Percentiles rank a stretch among this genome's conserved stretches.
Evolutionary conservation across 2,329 filamentous ascomycete species (phyloP).

Genomic region (Sarocladium brachiariae): DNA sequence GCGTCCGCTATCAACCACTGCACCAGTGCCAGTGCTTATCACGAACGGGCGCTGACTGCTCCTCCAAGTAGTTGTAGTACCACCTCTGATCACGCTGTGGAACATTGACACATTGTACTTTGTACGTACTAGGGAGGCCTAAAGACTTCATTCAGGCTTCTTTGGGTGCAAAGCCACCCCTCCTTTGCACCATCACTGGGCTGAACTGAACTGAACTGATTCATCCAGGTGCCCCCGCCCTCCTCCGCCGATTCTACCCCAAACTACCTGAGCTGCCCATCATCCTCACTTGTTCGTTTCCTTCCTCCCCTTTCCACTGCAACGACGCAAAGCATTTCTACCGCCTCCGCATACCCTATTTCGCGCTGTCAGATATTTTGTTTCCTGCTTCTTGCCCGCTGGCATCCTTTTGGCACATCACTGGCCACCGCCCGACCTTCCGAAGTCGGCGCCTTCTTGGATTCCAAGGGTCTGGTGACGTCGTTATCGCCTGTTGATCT

Average conservation of each 20-base stretch:
- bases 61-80: too few species aligned
- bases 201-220: too few species aligned
- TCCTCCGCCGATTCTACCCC: neutral
- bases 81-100: neutral
- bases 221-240: neutral
- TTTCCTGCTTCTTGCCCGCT: too few species aligned
- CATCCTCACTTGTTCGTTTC: neutral
- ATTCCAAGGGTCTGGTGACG: constrained; percentile 11
- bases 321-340: neutral
- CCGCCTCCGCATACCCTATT: neutral
- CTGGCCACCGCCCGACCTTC: neutral
- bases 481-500: constrained; percentile 4
- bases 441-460: neutral
- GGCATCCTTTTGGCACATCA: neutral
- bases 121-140: too few species aligned
- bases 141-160: neutral
- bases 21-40: neutral
- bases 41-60: neutral
- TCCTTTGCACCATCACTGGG: too few species aligned
- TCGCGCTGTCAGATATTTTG: too few species aligned
- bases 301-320: neutral
- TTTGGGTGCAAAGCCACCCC: neutral
- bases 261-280: constrained; percentile 1
- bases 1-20: neutral
- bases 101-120: too few species aligned